Base-by-base conservation (phyloP, 1,139 yeast genomes). In the Scheffersomyces titani region DNA sequence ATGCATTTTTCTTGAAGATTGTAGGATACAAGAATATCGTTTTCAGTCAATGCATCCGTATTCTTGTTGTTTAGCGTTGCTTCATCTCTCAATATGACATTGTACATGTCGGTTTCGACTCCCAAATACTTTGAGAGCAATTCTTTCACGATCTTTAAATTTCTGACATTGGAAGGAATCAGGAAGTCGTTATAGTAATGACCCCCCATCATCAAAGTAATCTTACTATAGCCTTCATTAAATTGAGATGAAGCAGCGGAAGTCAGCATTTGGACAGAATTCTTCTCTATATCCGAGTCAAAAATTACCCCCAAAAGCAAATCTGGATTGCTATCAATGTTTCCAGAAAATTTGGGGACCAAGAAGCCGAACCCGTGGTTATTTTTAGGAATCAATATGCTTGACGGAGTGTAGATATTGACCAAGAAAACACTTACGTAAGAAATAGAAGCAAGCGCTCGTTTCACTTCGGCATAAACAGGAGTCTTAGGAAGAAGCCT, bases 161-260 rank as follows among this genome's bases (percentile, higher is more conserved):
- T 81, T 49, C 78, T 72, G n/a, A 71, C 70, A n/a, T 73, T 69
- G 3, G 83, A 77, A 6, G 88, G 89, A 2, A 81, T 67, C 3
- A 73, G 75, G 13, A 66, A 58, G 16, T 69, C 60, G 46, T 70
- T 68, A 59, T 72, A 75, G 66, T 82, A 81, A 66, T 89, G 89
- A 0, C 98, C 98, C 1, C 98, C 98, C 68, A 92, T 75, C 98
- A 94, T 94, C 45, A 92, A 82, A 0, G 99, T 94, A 53, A 93
- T 70, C 63, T 90, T 91, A 6, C 91, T 84, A 62, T 88, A 87
- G 0, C 71, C 66, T 22, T 56, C 62, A 3, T 21, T 13, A 30
- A 30, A 11, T 3, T 9, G 40, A 30, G 40, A 16, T 5, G 40
- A 30, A 30, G 40, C 4, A 30, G 40, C 40, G 13, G 13, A 4